These are phyloP conservation scores for Lactarius pseudohatsudake DNA, from an alignment of 768 basidiomycete genomes.

Conservation along the genomic window DNA sequence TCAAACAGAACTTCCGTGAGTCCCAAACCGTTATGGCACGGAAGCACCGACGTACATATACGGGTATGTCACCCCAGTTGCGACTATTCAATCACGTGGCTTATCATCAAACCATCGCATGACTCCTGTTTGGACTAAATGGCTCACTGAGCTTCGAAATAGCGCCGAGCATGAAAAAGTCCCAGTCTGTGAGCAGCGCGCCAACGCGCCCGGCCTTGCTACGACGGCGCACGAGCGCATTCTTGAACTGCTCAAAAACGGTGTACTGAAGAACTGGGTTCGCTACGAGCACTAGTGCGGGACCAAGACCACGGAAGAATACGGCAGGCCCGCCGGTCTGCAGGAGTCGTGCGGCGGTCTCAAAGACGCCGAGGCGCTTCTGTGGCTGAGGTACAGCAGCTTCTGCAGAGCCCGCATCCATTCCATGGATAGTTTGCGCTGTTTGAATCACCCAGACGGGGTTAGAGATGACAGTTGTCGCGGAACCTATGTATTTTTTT, in stretches of 20 bases:
- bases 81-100: constrained; percentile 37
- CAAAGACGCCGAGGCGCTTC: constrained; percentile 59
- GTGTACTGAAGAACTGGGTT: constrained; percentile 97
- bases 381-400: constrained; percentile 34
- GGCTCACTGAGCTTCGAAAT: constrained; percentile 79
- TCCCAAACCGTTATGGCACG: not conserved
- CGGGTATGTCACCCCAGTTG: constrained; percentile 63
- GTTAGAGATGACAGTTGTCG: constrained; percentile 86
- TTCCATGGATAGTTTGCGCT: constrained; percentile 71
- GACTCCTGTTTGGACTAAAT: not conserved
- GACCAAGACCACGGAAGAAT: constrained; percentile 91
- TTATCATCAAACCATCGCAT: not conserved
- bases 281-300: constrained; percentile 88
- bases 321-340: constrained; percentile 74
- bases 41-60: constrained; percentile 53
- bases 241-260: constrained; percentile 94
- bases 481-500: constrained; percentile 56
- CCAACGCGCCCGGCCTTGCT: constrained; percentile 46
- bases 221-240: constrained; percentile 64
- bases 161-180: constrained; percentile 95
- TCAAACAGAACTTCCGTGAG: constrained; percentile 14
- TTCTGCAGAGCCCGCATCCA: constrained; percentile 34
- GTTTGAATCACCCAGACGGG: constrained; percentile 98
- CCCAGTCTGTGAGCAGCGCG: constrained; percentile 71
- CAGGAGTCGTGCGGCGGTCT: constrained; percentile 68